A percentile compares a stretch with the other conserved stretches of the same genome.
phyloP scores from a whole-genome alignment of 2,329 filamentous ascomycete genomes.

The Remersonia thermophila region DNA sequence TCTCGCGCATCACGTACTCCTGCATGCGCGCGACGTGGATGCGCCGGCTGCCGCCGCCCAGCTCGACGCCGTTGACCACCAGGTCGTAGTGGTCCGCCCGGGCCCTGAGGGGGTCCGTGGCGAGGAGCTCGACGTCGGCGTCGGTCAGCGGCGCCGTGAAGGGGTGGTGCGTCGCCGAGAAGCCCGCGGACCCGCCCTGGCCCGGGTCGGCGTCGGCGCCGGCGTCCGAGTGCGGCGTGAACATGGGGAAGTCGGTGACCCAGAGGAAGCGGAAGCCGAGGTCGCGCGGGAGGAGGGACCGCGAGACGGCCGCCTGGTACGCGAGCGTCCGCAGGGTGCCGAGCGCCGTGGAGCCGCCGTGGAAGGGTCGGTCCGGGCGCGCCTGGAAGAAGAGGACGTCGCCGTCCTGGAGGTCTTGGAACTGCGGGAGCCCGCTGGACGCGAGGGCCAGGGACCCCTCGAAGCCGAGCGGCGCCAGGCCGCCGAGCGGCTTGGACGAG shows the following conservation, averaged over 20 bases:
- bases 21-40: conserved; percentile 80
- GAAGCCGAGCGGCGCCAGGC: conserved; percentile 67
- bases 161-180: conserved; percentile 84
- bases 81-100: conserved; percentile 89
- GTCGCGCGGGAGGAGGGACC: conserved; percentile 39
- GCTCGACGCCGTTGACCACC: conserved; percentile 86
- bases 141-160: conserved; percentile 76
- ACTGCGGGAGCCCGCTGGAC: conserved; percentile 16
- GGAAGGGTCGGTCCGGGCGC: conserved; percentile 49
- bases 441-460: conserved; percentile 44
- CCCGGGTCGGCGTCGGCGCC: conserved; percentile 48
- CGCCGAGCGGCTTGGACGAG: conserved; percentile 57
- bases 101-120: conserved; percentile 57
- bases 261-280: conserved; percentile 59
- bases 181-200: conserved; percentile 68
- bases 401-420: conserved; percentile 44
- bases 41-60: conserved; percentile 84
- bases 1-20: conserved; percentile 69
- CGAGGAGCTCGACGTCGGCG: conserved; percentile 61
- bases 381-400: conserved; percentile 77
- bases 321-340: conserved; percentile 62
- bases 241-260: conserved; percentile 86
- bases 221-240: conserved; percentile 44
- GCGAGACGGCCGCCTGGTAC: conserved; percentile 55
- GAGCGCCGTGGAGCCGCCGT: conserved; percentile 56